Evolutionary conservation across 169 alveolate species (phyloP), one percentile per base, ranked within the genome.

Genomic region (Eimeria nieschulzi): DNA sequence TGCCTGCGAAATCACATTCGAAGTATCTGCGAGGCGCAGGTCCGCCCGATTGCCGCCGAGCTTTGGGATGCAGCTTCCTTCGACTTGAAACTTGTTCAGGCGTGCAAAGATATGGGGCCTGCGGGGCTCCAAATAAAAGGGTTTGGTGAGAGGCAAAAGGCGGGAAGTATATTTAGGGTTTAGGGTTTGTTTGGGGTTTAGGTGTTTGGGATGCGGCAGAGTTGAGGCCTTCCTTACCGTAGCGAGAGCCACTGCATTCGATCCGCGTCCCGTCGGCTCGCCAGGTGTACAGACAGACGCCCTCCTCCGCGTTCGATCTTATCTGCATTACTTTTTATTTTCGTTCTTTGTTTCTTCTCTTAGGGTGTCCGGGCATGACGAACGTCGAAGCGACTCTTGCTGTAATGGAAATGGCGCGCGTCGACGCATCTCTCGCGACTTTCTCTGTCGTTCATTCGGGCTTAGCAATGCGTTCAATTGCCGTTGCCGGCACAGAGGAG

Each of bases 371-470:
- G 3, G 94, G 94, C 13, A 39, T 92, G 25, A 85, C 75, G 17
- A 68, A 55, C 66, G n/a, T 51, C 3, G 91, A 70, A 21, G 88
- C 90, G 12, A 19, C 61, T 46, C 80, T 92, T 46, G 12, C 59
- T 33, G 84, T 73, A 8, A 54, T 92, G 26, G 96, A 94, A 64
- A 71, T 78, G 85, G 90, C 93, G 9, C 91, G 96, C 9, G 90
- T 92, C 17, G 96, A 94, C 73, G 95, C 95, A 0, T 91, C 95
- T 8, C 55, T 94, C 39, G 85, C 94, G 7, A 94, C 96, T 7
- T 86, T 92, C 53, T 59, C 79, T 15, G 80, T 84, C n/a, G 94
- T 94, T n/a, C 94, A 91, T 70, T 71, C 84, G 64, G 95, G 94
- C 17, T 94, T 94, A 8, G 92, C 94, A 19, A 83, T 85, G 91